phyloP scores from a whole-genome alignment of 2,329 filamentous ascomycete genomes.

The Nemania sp. region DNA sequence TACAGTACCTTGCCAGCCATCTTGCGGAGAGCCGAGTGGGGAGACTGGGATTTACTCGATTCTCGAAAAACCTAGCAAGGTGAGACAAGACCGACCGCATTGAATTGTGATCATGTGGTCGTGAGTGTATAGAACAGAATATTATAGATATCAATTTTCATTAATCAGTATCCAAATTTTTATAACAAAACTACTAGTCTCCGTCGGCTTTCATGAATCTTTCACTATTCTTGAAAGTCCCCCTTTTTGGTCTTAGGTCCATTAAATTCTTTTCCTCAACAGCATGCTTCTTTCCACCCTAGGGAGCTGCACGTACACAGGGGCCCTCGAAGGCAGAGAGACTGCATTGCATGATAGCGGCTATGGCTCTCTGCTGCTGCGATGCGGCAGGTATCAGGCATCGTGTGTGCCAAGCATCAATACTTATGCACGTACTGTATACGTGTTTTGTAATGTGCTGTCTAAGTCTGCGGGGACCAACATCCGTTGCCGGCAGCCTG shows the following conservation, averaged over 20 bases:
- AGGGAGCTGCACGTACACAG: neutral
- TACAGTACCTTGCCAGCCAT: neutral
- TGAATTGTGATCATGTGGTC: conserved; percentile 23
- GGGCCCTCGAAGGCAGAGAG: neutral
- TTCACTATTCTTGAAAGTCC: too few relatives aligned
- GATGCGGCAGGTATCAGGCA: neutral
- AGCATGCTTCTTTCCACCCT: neutral
- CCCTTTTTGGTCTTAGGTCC: too few relatives aligned
- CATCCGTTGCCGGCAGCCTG: conserved; percentile 21
- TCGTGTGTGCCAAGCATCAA: conserved; percentile 13
- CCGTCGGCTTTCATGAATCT: too few relatives aligned
- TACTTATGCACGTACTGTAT: neutral
- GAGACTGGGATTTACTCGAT: conserved; percentile 7
- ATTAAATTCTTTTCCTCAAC: neutral
- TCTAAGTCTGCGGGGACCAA: conserved; percentile 14
- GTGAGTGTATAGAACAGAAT: neutral
- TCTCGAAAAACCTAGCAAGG: conserved; percentile 4
- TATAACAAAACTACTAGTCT: too few relatives aligned
- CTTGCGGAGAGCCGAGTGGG: conserved; percentile 14
- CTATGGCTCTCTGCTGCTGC: neutral
- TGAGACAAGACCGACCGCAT: conserved; percentile 25
- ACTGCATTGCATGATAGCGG: neutral
- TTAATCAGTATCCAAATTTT: too few relatives aligned
- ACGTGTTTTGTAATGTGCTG: neutral
- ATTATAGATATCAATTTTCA: neutral